A percentile compares a stretch with the other conserved stretches of the same genome.
Conservation (phyloP, 805 yeast genomes). For the Hanseniaspora valbyensis region DNA sequence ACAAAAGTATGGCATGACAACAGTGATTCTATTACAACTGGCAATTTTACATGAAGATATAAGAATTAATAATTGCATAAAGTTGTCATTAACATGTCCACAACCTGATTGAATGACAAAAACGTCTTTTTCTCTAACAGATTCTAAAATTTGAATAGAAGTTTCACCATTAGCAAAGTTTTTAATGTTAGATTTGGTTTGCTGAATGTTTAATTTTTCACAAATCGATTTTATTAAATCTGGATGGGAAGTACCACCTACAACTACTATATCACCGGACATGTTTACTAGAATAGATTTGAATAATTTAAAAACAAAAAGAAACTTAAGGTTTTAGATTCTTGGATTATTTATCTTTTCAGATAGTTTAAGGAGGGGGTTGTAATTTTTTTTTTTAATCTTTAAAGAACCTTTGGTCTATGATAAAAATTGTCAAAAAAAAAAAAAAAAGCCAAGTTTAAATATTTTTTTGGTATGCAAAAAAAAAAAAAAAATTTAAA, state of each 20-base stretch:
- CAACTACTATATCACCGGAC: slow-evolving; percentile 63
- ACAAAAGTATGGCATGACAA: slow-evolving; percentile 86
- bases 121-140: slow-evolving; percentile 93
- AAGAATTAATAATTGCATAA: slow-evolving; percentile 70
- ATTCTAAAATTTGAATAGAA: slow-evolving; percentile 69
- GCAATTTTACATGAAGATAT: slow-evolving; percentile 90
- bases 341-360: no score
- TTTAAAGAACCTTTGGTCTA: no score
- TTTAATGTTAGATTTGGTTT: slow-evolving; percentile 53
- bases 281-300: no score
- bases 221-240: slow-evolving; percentile 65
- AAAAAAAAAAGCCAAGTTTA: no score
- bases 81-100: slow-evolving; percentile 78
- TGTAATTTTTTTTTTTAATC: no score
- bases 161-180: slow-evolving; percentile 90
- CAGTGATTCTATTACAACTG: slow-evolving; percentile 78
- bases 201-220: slow-evolving; percentile 59
- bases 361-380: no score
- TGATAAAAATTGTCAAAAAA: no score
- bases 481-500: no score
- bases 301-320: no score
- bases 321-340: background rate
- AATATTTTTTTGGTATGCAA: no score
- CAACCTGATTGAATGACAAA: slow-evolving; percentile 78
- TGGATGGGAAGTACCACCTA: slow-evolving; percentile 88